These are phyloP conservation scores for Plantago ovata DNA, from an alignment of 257 asterid species.

Conservation along the genomic window DNA sequence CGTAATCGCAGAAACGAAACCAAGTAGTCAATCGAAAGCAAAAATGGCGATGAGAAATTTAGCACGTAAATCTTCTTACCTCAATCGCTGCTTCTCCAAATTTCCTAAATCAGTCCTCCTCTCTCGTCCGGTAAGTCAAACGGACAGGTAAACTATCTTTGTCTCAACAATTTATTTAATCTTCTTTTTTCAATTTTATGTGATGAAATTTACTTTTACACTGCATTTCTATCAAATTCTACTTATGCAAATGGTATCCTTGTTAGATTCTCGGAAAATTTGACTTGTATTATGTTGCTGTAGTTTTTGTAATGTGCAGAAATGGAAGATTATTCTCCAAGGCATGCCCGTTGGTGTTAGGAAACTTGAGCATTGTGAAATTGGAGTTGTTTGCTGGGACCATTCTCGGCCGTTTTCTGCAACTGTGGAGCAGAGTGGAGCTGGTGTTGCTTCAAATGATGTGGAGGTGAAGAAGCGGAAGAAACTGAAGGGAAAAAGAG, in stretches of 20 bases:
- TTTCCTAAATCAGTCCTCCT: slow-evolving; percentile 16
- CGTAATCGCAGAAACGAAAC: no score
- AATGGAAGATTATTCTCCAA: slow-evolving; percentile 35
- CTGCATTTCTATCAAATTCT: no score
- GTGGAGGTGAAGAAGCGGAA: slow-evolving; percentile 54
- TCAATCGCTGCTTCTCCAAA: slow-evolving; percentile 29
- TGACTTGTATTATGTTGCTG: slow-evolving; percentile 4
- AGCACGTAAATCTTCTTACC: slow-evolving; percentile 32
- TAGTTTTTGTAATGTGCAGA: slow-evolving; percentile 26
- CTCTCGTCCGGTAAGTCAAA: slow-evolving; percentile 23
- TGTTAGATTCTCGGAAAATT: neutral
- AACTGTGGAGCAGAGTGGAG: slow-evolving; percentile 31
- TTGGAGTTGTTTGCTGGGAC: slow-evolving; percentile 32
- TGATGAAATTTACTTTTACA: neutral
- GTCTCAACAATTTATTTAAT: no score
- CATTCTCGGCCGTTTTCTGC: slow-evolving; percentile 42
- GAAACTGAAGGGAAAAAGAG: slow-evolving; percentile 88
- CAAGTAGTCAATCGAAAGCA: no score
- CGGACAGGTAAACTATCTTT: slow-evolving; percentile 33
- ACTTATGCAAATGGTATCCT: neutral
- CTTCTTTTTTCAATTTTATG: no score
- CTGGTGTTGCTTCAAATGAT: slow-evolving; percentile 19
- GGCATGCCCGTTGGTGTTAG: slow-evolving; percentile 19
- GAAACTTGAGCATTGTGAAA: slow-evolving; percentile 22
- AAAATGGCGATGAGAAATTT: slow-evolving; percentile 43